Conservation (phyloP, 1,139 yeast species). For the Petasospora rhodanensis region DNA sequence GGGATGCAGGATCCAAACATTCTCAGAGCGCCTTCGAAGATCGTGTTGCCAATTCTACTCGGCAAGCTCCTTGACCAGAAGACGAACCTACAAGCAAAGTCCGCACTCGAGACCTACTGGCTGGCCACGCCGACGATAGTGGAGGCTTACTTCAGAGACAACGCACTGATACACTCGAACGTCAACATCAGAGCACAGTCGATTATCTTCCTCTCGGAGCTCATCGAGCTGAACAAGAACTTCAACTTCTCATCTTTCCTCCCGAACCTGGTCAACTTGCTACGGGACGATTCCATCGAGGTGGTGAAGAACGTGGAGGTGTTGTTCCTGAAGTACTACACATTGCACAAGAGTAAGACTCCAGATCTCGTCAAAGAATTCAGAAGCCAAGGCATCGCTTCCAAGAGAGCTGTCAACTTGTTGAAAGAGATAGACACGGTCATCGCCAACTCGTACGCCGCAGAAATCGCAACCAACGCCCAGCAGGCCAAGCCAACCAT, state of each 20-base stretch:
- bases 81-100: slow-evolving; percentile 44
- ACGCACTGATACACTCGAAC: slow-evolving; percentile 46
- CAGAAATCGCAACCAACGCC: slow-evolving; percentile 9
- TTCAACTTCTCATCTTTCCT: slow-evolving; percentile 41
- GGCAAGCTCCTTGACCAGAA: slow-evolving; percentile 48
- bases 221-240: slow-evolving; percentile 34
- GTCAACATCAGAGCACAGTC: slow-evolving; percentile 41
- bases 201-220: slow-evolving; percentile 33
- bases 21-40: slow-evolving; percentile 44
- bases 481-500: slow-evolving; percentile 17
- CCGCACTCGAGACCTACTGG: slow-evolving; percentile 66
- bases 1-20: slow-evolving; percentile 65
- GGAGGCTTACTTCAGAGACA: slow-evolving; percentile 43
- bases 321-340: slow-evolving; percentile 39
- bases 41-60: slow-evolving; percentile 55
- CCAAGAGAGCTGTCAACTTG: slow-evolving; percentile 28
- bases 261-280: slow-evolving; percentile 35
- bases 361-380: slow-evolving; percentile 49
- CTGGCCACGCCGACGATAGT: slow-evolving; percentile 54
- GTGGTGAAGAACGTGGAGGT: slow-evolving; percentile 33
- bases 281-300: slow-evolving; percentile 32
- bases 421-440: slow-evolving; percentile 31
- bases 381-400: slow-evolving; percentile 35
- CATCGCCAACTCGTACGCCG: slow-evolving; percentile 19
- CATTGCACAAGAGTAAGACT: slow-evolving; percentile 35